Conservation (phyloP, 768 basidiomycete genomes). For the Trametes maxima region DNA sequence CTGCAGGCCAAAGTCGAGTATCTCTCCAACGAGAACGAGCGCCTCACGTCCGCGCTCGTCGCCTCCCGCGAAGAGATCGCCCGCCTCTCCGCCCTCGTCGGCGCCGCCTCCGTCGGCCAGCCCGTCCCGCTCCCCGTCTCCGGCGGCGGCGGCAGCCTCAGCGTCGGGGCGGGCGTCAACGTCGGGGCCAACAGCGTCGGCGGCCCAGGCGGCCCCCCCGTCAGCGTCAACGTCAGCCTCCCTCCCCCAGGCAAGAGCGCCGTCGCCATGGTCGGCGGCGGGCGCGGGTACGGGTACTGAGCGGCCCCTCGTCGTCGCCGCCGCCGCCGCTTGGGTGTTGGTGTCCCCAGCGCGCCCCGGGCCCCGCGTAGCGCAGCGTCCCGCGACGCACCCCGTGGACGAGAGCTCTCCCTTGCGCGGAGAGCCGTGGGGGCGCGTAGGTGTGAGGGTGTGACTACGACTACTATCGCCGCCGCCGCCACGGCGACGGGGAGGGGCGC, state of each 20-base stretch:
- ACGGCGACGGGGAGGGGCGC: not conserved
- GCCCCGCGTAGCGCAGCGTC: too few species aligned
- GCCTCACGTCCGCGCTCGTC: constrained; percentile 83
- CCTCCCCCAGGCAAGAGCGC: constrained; percentile 38
- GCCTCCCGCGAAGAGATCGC: constrained; percentile 91
- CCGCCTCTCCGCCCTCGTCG: constrained; percentile 73
- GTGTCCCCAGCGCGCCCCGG: not conserved
- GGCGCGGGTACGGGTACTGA: constrained; percentile 46
- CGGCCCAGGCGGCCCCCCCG: constrained; percentile 34
- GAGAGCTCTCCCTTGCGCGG: constrained; percentile 14
- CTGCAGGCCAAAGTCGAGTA: constrained; percentile 94
- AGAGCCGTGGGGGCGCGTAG: not conserved
- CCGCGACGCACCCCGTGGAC: not conserved
- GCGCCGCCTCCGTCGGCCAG: constrained; percentile 57
- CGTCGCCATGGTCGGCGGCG: constrained; percentile 33
- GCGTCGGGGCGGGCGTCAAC: constrained; percentile 32
- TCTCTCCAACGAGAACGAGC: constrained; percentile 92
- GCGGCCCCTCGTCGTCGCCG: not conserved
- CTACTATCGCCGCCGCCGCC: not conserved
- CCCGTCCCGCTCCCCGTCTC: constrained; percentile 18
- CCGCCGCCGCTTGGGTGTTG: not conserved
- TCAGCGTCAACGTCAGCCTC: constrained; percentile 47
- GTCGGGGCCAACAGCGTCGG: constrained; percentile 31
- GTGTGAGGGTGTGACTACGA: not conserved
- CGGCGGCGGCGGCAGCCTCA: constrained; percentile 30